Evolutionary conservation across 176 grass and related monocot genomes (phyloP).

Genomic region (Ensete glaucum): DNA sequence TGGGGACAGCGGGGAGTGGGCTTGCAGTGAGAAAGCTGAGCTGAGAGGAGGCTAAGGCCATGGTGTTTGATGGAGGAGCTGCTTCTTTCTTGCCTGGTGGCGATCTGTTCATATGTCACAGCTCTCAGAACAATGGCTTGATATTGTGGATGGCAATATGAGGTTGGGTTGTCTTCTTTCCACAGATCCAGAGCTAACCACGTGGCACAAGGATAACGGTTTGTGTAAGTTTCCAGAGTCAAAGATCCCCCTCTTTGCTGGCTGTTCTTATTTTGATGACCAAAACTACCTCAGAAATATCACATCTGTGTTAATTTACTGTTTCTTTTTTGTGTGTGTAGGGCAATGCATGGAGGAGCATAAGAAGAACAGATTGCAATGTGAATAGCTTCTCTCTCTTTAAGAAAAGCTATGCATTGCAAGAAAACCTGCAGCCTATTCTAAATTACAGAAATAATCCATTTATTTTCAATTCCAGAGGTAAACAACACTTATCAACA

Average conservation of each 20-base stretch:
- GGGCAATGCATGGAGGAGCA: too few relatives aligned
- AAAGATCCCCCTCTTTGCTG: background rate
- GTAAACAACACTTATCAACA: too few relatives aligned
- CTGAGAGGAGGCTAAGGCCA: constrained; percentile 40
- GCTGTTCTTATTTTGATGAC: too few relatives aligned
- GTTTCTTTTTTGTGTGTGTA: too few relatives aligned
- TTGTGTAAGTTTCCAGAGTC: constrained; percentile 34
- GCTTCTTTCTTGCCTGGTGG: background rate
- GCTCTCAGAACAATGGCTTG: background rate
- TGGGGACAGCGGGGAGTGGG: constrained; percentile 22
- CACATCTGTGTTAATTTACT: too few relatives aligned
- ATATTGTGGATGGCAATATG: background rate
- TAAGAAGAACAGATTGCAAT: too few relatives aligned
- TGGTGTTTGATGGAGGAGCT: constrained; percentile 4
- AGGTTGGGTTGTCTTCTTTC: constrained; percentile 30
- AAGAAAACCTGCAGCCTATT: too few relatives aligned
- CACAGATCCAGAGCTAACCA: constrained; percentile 41
- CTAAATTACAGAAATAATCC: too few relatives aligned
- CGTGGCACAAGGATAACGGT: constrained; percentile 43
- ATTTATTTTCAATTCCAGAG: too few relatives aligned
- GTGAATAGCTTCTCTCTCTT: too few relatives aligned
- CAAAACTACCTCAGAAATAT: too few relatives aligned
- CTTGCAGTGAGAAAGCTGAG: constrained; percentile 40
- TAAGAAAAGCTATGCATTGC: too few relatives aligned
- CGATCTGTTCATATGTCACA: constrained; percentile 1